phyloP scores from a whole-genome alignment of 1,284 basidiomycete species.

The Marasmius tenuissimus region DNA sequence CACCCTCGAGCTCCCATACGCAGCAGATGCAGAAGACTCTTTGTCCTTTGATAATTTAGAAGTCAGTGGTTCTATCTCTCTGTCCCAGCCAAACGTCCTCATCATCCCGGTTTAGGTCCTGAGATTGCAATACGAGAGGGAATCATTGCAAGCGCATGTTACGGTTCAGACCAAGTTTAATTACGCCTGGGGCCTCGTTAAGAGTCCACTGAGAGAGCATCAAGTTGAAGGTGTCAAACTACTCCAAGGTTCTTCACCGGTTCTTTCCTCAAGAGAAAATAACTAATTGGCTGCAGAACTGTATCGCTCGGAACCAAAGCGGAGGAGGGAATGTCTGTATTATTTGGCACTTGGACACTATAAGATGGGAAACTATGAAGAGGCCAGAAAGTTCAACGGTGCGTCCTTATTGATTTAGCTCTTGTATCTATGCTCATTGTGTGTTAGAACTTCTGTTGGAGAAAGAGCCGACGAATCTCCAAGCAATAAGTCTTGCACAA shows the following conservation, averaged over 20 bases:
- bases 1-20: conserved; percentile 87
- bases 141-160: conserved; percentile 81
- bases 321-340: conserved; percentile 94
- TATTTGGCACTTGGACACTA: conserved; percentile 97
- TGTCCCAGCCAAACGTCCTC: not conserved
- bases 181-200: conserved; percentile 95
- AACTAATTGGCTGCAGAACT: conserved; percentile 66
- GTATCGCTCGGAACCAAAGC: conserved; percentile 84
- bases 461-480: conserved; percentile 93
- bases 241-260: conserved; percentile 72
- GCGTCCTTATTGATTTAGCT: conserved; percentile 25
- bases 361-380: conserved; percentile 95
- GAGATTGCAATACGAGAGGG: conserved; percentile 85
- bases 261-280: not conserved
- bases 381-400: conserved; percentile 95
- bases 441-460: conserved; percentile 79
- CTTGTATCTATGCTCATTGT: not conserved
- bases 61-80: conserved; percentile 40
- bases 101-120: conserved; percentile 59
- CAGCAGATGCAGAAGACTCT: conserved; percentile 90
- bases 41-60: conserved; percentile 89
- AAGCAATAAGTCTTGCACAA: conserved; percentile 82
- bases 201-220: conserved; percentile 79
- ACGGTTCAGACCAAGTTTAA: conserved; percentile 98
- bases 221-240: conserved; percentile 91